These are phyloP conservation scores for Mortierella sp. DNA, from an alignment of 371 early-diverging fungal genomes.

Conservation along the genomic window DNA sequence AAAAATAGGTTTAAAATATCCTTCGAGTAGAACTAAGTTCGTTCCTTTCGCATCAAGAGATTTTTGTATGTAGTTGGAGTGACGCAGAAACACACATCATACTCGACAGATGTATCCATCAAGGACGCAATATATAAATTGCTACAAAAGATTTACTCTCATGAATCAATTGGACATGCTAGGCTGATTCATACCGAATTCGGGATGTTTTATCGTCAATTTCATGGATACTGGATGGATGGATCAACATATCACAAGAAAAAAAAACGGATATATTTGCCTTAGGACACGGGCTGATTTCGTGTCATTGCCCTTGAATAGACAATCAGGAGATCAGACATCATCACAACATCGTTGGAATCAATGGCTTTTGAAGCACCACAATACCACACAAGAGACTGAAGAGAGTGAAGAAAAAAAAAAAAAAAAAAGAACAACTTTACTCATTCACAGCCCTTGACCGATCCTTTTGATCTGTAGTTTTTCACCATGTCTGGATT, in stretches of 20 bases:
- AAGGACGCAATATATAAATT: neutral
- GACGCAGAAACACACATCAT: neutral
- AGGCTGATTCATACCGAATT: too few species aligned
- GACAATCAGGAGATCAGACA: too few species aligned
- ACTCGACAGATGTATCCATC: neutral
- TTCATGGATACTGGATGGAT: conserved; percentile 10
- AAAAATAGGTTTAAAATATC: too few species aligned
- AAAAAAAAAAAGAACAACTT: neutral
- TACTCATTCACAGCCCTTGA: neutral
- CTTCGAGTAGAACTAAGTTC: neutral
- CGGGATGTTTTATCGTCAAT: neutral
- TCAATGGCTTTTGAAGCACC: too few species aligned
- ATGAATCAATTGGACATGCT: neutral
- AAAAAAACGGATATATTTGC: conserved; percentile 1
- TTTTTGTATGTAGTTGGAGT: conserved; percentile 26
- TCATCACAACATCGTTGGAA: too few species aligned
- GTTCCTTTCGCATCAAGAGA: conserved; percentile 36
- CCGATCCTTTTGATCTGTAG: neutral
- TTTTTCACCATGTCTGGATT: conserved; percentile 53
- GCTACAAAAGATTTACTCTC: neutral
- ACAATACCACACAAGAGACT: too few species aligned
- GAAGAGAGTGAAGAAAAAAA: neutral
- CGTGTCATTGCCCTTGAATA: too few species aligned
- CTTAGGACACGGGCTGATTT: too few species aligned
- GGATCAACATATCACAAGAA: conserved; percentile 7